Conservation (phyloP, 352 stramenopile species). For the Peronosclerospora sorghi region DNA sequence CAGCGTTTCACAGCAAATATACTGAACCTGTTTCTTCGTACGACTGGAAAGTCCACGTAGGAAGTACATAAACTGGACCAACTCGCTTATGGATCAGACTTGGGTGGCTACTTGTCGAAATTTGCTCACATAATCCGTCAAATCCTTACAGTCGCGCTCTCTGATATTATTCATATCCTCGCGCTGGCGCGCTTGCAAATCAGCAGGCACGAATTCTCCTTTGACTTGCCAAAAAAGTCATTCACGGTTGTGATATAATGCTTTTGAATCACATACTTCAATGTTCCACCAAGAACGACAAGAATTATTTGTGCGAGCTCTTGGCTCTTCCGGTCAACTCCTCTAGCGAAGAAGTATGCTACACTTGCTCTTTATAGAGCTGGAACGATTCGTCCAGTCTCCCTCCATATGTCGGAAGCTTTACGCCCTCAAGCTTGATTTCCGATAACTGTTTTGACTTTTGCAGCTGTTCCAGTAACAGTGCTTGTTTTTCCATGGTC, state of each 20-base stretch:
- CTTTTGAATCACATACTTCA: constrained; percentile 7
- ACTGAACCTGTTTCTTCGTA: constrained; percentile 17
- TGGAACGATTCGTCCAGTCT: background rate
- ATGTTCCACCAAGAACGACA: constrained; percentile 1
- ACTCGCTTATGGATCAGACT: constrained; percentile 1
- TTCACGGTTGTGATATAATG: constrained; percentile 3
- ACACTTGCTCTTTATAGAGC: constrained; percentile 4
- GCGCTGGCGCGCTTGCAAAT: constrained; percentile 3
- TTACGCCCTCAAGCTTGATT: background rate
- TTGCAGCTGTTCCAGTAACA: background rate
- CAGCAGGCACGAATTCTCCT: constrained; percentile 3
- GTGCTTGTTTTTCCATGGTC: background rate
- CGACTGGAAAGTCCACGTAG: no score
- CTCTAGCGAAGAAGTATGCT: constrained; percentile 11
- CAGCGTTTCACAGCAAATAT: constrained; percentile 12
- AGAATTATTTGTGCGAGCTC: background rate
- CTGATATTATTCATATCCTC: constrained; percentile 1
- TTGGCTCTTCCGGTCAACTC: constrained; percentile 4
- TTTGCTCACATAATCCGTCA: background rate
- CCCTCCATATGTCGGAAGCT: background rate
- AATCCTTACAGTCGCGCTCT: constrained; percentile 3
- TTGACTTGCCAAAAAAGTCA: constrained; percentile 4
- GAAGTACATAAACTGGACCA: constrained; percentile 4
- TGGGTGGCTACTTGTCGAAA: constrained; percentile 4
- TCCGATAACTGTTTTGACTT: background rate